Evolutionary conservation across 768 basidiomycete genomes (phyloP).

Genomic region (Termitomyces sp.): DNA sequence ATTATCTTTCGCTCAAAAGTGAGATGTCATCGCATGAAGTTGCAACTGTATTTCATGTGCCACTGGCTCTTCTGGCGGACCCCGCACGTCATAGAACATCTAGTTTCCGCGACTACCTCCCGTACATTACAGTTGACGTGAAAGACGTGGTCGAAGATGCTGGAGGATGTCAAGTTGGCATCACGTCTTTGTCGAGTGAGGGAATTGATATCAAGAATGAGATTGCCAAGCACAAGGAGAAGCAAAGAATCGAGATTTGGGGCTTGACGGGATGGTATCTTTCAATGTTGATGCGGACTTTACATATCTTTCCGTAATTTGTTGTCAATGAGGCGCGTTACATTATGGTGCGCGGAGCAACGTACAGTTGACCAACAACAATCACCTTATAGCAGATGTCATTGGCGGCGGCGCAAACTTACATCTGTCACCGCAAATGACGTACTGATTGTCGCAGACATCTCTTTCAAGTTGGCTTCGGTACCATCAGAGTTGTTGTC

Average conservation of each 20-base stretch:
- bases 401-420: slow-evolving; percentile 26
- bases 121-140: slow-evolving; percentile 67
- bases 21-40: slow-evolving; percentile 59
- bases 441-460: slow-evolving; percentile 4
- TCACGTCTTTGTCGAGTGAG: slow-evolving; percentile 24
- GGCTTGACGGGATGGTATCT: slow-evolving; percentile 85
- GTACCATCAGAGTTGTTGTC: slow-evolving; percentile 20
- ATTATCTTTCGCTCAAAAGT: slow-evolving; percentile 40
- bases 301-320: slow-evolving; percentile 41
- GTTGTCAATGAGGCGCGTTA: neutral
- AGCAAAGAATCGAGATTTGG: slow-evolving; percentile 64
- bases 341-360: neutral
- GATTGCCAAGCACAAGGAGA: slow-evolving; percentile 32
- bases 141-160: slow-evolving; percentile 45
- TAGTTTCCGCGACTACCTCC: slow-evolving; percentile 49
- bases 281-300: slow-evolving; percentile 50
- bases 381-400: slow-evolving; percentile 2
- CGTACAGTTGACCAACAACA: neutral
- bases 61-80: slow-evolving; percentile 46
- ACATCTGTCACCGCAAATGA: slow-evolving; percentile 12
- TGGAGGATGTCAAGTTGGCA: slow-evolving; percentile 12
- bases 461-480: neutral
- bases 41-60: slow-evolving; percentile 65
- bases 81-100: slow-evolving; percentile 42
- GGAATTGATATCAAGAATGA: slow-evolving; percentile 8